phyloP scores from a whole-genome alignment of 2,329 filamentous ascomycete genomes.

The Venturia effusa region DNA sequence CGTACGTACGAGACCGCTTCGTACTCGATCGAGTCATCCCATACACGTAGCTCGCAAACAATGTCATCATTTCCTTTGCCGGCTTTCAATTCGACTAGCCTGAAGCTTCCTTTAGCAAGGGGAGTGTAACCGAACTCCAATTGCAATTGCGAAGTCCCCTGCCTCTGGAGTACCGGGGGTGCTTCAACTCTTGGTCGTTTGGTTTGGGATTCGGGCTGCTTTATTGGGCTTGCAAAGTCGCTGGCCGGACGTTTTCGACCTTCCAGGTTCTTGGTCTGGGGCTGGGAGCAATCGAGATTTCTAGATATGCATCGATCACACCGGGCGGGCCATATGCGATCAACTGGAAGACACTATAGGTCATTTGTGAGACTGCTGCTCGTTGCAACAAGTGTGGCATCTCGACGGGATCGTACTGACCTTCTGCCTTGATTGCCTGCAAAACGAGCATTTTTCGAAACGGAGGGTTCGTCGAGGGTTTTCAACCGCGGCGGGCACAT shows the following conservation, averaged over 20 bases:
- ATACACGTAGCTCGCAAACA: not conserved
- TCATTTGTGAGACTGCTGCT: too few relatives aligned
- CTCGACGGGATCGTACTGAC: not conserved
- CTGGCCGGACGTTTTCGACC: not conserved
- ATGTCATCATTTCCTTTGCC: not conserved
- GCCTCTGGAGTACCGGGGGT: not conserved
- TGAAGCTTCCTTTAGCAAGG: not conserved
- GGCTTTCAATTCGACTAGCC: not conserved
- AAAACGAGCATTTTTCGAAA: slow-evolving; percentile 4
- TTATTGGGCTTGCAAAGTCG: too few relatives aligned
- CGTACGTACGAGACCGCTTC: not conserved
- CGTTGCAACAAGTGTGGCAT: not conserved
- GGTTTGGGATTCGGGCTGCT: too few relatives aligned
- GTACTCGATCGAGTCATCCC: not conserved
- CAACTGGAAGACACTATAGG: slow-evolving; percentile 5
- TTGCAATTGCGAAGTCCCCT: not conserved
- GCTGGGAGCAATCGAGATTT: not conserved
- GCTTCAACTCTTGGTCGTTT: slow-evolving; percentile 2
- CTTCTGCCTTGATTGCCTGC: not conserved
- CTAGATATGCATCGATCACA: slow-evolving; percentile 3
- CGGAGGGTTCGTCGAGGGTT: not conserved
- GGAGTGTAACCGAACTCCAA: not conserved
- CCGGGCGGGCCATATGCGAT: not conserved
- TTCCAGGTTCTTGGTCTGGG: not conserved
- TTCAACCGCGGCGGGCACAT: not conserved